phyloP scores from a whole-genome alignment of 495 filamentous ascomycete genomes.

The Penicillium coprophilum region DNA sequence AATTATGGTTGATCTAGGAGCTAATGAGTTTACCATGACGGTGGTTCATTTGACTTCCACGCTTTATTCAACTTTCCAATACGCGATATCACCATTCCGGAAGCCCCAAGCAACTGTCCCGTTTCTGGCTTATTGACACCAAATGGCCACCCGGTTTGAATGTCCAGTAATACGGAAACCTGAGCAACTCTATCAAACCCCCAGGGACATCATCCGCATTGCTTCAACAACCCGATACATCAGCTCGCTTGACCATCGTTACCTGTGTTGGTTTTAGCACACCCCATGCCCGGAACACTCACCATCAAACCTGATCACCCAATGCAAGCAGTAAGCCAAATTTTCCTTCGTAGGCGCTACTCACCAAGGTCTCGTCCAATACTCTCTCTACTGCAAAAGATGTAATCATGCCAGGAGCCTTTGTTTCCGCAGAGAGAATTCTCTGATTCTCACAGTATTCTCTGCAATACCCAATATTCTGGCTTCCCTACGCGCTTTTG shows the following conservation, averaged over 20 bases:
- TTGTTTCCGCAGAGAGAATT: background rate
- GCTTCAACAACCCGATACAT: background rate
- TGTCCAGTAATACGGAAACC: background rate
- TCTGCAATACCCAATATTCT: background rate
- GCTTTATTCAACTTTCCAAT: conserved; percentile 1
- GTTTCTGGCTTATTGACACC: background rate
- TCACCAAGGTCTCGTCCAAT: background rate
- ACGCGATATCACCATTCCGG: background rate
- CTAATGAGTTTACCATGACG: background rate
- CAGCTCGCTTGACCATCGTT: background rate
- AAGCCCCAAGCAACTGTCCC: background rate
- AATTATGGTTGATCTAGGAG: conserved; percentile 3
- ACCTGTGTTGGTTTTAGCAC: background rate
- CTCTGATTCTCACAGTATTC: background rate
- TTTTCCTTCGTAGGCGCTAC: background rate
- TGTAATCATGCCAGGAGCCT: background rate
- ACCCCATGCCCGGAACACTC: background rate
- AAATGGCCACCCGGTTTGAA: background rate
- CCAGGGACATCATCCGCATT: background rate
- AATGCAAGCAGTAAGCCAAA: background rate
- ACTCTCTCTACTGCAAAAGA: background rate
- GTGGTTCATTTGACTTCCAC: background rate
- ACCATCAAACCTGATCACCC: background rate
- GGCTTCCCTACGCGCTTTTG: background rate
- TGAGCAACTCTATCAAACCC: background rate